These are phyloP conservation scores for Blastobotrys raffinosifermentans DNA, from an alignment of 1,139 yeast species.

Conservation along the genomic window DNA sequence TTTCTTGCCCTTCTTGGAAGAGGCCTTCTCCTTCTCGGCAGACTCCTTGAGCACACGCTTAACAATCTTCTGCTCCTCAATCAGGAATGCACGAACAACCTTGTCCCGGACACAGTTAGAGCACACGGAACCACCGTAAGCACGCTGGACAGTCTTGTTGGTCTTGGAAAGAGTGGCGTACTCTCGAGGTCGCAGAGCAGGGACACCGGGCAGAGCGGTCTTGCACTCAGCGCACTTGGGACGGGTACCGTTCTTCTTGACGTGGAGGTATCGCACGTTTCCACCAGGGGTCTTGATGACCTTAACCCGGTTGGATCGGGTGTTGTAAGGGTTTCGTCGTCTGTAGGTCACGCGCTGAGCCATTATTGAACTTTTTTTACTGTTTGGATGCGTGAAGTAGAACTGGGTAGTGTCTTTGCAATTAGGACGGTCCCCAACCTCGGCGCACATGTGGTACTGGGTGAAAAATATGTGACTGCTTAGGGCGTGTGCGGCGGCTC, in stretches of 20 bases:
- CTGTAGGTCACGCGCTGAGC: slow-evolving; percentile 79
- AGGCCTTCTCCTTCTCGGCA: slow-evolving; percentile 72
- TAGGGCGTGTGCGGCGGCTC: too few relatives aligned
- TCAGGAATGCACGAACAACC: slow-evolving; percentile 98
- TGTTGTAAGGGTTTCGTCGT: slow-evolving; percentile 90
- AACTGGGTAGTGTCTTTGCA: too few relatives aligned
- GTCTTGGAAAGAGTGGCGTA: slow-evolving; percentile 93
- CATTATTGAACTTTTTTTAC: too few relatives aligned
- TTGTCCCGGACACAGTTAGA: slow-evolving; percentile 98
- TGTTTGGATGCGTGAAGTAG: too few relatives aligned
- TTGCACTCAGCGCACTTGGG: slow-evolving; percentile 99
- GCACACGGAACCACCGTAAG: slow-evolving; percentile 99
- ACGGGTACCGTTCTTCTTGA: slow-evolving; percentile 90
- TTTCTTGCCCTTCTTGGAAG: slow-evolving; percentile 28
- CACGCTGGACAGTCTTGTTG: slow-evolving; percentile 97
- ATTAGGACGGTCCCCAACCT: too few relatives aligned
- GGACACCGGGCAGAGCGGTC: slow-evolving; percentile 75
- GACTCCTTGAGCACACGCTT: slow-evolving; percentile 97
- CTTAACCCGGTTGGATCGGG: slow-evolving; percentile 98
- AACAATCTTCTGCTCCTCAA: slow-evolving; percentile 99
- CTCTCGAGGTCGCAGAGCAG: slow-evolving; percentile 96
- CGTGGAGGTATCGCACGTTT: slow-evolving; percentile 93
- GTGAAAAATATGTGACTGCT: too few relatives aligned
- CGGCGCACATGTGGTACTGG: too few relatives aligned
- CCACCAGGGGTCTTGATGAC: slow-evolving; percentile 99